Evolutionary conservation across 108 stramenopile species (phyloP).

Genomic region (Craspedostauros australis): DNA sequence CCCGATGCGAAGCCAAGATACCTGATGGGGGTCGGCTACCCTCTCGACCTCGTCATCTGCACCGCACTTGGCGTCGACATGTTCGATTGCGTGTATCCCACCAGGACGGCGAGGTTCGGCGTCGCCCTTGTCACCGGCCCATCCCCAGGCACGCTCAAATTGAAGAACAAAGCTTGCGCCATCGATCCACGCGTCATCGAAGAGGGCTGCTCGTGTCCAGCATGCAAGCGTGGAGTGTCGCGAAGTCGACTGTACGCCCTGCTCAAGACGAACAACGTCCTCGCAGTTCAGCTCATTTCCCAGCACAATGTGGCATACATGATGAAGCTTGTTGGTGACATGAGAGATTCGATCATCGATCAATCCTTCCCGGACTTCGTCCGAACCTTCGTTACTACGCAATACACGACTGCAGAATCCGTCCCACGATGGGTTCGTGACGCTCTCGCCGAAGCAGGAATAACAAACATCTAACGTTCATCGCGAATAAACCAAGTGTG

Average conservation of each 20-base stretch:
- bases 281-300: conserved; percentile 85
- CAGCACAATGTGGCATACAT: conserved; percentile 96
- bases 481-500: too few species aligned
- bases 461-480: too few species aligned
- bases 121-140: conserved; percentile 73
- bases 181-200: conserved; percentile 56
- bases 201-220: conserved; percentile 70
- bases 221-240: conserved; percentile 63
- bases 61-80: conserved; percentile 95
- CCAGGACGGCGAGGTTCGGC: conserved; percentile 95
- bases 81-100: conserved; percentile 99
- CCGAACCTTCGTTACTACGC: conserved; percentile 50
- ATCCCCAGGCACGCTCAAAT: conserved; percentile 78
- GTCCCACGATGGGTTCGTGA: conserved; percentile 84
- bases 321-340: conserved; percentile 77
- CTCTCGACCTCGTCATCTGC: conserved; percentile 96
- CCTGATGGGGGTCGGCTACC: conserved; percentile 98
- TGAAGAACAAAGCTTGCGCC: conserved; percentile 59
- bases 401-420: conserved; percentile 52
- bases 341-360: conserved; percentile 87
- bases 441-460: too few species aligned
- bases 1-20: conserved; percentile 91
- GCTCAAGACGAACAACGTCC: conserved; percentile 72
- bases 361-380: conserved; percentile 71
- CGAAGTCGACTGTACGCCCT: conserved; percentile 72